Base-by-base conservation (phyloP, 805 yeast genomes). In the Pichia pseudocactophila region DNA sequence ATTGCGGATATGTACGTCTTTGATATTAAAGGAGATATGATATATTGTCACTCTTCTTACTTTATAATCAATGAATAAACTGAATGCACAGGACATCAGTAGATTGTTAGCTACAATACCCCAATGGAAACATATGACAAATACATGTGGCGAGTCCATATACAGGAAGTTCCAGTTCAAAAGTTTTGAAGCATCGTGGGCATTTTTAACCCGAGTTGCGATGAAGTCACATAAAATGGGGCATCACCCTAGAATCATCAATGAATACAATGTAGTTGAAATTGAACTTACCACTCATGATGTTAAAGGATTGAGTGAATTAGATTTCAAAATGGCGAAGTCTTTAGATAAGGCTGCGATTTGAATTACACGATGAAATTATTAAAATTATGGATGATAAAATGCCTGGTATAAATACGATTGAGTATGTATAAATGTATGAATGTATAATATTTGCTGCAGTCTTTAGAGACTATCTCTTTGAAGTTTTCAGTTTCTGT, bases 161-260 rank as follows among this genome's bases (percentile, higher is more conserved):
- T 51, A 30, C 48, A 64, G 70, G 27, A 56, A 65, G 16, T 66
- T 67, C 49, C 59, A 56, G 22, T 70, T 82, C 47, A 38, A 37
- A 26, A 31, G 44, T 59, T 83, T 72, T 54, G 78, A 76, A 45
- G 70, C 70, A 34, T 79, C 90, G 0, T 80, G 89, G 87, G 57
- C 73, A 9, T 80, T 81, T 52, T 59, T 83, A 16, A 78, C 74
- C 22, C 67, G 69, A 36, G 70, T 82, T 1, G 71, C 85, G 1
- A 58, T 73, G 61, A 61, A 76, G 40, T 70, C 83, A 0, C 82
- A 80, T 53, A 51, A 68, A 1, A 57, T 63, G 53, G 80, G 77
- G 4, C 90, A 83, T 52, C 94, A 83, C 56, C 90, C 92, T 0
- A 77, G 78, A 0, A 74, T 83, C 11, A 67, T 65, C 0, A 82